Base-by-base conservation (phyloP, 1,284 basidiomycete genomes). In the Rhodotorula glutinis region DNA sequence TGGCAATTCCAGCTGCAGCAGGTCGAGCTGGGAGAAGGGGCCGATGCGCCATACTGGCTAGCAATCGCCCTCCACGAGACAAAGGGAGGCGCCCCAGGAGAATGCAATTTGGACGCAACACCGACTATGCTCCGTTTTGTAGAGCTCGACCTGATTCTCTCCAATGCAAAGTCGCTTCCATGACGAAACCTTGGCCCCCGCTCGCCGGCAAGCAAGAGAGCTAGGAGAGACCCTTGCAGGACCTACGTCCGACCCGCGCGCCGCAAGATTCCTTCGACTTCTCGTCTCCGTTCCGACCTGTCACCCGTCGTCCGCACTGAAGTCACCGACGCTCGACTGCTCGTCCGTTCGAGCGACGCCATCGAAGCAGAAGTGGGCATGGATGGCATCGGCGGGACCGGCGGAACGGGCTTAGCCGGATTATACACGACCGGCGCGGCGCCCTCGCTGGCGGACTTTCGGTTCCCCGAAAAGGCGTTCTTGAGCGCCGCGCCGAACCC, bases 401-500 rank as follows among this genome's bases (percentile, higher is more conserved):
- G 11, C 27, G 30, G 33, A 43, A 29, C 23, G 23, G 29, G 33
- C 52, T n/a, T 21, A 30, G 41, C 33, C 10, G 49, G 49, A 27
- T 13, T 27, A 14, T 27, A 27, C 25, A n/a, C n/a, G 49, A 7
- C 25, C 2, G n/a, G n/a, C 16, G 11, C 2, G 25, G 25, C 49
- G 49, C 49, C 21, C 17, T 27, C 49, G 25, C 25, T 27, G 7
- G 49, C 11, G 13, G 49, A 51, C 49, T 51, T 51, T n/a, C 49
- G 49, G 21, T 27, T 51, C 25, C 49, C 49, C 14, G 30, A 62
- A 30, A 67, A 51, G 3, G 62, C 66, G 16, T 63, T 67, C 52
- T 67, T 67, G 40, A 67, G 44, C 38, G 62, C 62, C 10, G 62
- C 41, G 21, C 65, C 61, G 33, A 67, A 27, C n/a, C 61, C 65